A percentile compares a stretch with the other conserved stretches of the same genome.
These are phyloP conservation scores for Syncephalastrum racemosum DNA, from an alignment of 371 early-diverging fungal genomes.

Conservation along the genomic window DNA sequence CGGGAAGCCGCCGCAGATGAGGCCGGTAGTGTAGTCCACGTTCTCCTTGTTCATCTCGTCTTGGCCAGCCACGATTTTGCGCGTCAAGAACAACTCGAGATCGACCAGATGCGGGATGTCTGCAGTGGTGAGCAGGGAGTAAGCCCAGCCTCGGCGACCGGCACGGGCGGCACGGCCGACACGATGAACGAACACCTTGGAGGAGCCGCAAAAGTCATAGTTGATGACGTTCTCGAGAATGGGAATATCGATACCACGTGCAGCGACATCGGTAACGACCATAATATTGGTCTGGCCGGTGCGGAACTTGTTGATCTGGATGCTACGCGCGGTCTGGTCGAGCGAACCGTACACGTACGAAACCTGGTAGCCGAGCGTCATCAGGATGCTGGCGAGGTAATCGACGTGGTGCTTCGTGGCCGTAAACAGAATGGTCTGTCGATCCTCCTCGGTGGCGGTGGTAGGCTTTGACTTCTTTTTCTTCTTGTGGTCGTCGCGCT, in stretches of 20 bases:
- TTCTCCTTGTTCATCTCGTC: constrained; percentile 35
- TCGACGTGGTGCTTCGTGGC: constrained; percentile 98
- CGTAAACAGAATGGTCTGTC: constrained; percentile 91
- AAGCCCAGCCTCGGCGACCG: constrained; percentile 92
- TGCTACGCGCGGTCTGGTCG: constrained; percentile 90
- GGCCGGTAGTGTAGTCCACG: constrained; percentile 76
- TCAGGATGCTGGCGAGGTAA: constrained; percentile 78
- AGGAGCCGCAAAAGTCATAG: constrained; percentile 92
- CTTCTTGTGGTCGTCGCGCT: constrained; percentile 19
- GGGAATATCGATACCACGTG: constrained; percentile 99
- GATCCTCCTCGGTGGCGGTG: constrained; percentile 42
- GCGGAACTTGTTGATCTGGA: constrained; percentile 84
- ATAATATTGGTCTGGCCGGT: constrained; percentile 76
- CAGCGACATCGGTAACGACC: constrained; percentile 99
- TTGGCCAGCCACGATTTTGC: constrained; percentile 67
- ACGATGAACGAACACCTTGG: constrained; percentile 98
- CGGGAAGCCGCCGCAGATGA: constrained; percentile 83
- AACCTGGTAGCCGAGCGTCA: constrained; percentile 66
- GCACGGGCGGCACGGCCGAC: constrained; percentile 98
- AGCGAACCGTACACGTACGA: constrained; percentile 94
- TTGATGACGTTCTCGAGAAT: constrained; percentile 96
- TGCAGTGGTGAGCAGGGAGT: constrained; percentile 84
- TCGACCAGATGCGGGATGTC: constrained; percentile 93
- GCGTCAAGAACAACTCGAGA: constrained; percentile 89
- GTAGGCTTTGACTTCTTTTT: constrained; percentile 50